Evolutionary conservation across 495 filamentous ascomycete genomes (phyloP), one percentile per base, ranked within the genome.

Genomic region (Aspergillus mulundensis): DNA sequence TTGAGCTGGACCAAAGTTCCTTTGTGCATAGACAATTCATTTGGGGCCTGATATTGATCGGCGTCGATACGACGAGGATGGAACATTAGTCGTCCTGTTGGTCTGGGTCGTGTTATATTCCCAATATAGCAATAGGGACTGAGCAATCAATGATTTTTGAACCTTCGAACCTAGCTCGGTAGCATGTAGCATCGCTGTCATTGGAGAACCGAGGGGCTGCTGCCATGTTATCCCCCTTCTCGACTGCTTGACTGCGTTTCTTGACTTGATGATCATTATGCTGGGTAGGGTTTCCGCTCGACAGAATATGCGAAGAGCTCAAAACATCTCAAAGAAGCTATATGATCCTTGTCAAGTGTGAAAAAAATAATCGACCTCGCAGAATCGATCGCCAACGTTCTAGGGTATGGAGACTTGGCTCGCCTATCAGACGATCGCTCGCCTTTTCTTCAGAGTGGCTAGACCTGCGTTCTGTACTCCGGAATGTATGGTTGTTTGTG

Each of bases 401-500:
- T 21, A 52, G 14, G 46, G n/a, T 28, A 61, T 57, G 48, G 46
- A 64, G 57, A 47, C 45, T 38, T 41, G 14, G 3, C 54, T 25
- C 46, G 38, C 45, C 44, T 41, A 57, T 57, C 43, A 46, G 54
- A 48, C 18, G 45, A 50, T 57, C 54, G 5, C 6, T 36, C 32
- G 12, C 12, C 12, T 15, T 40, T 19, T 20, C 10, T 38, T 18
- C 18, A 21, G 32, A 14, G 25, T 30, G 39, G 46, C 47, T 45
- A 34, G 54, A 46, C 36, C 52, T 49, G 25, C 21, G 20, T 43
- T 51, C 56, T 60, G 60, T 61, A 58, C n/a, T n/a, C n/a, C n/a
- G n/a, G n/a, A n/a, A n/a, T 38, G 60, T 62, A 63, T 61, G 59
- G 58, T 63, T 66, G 59, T 60, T 63, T 66, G 60, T 60, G 64